phyloP scores from a whole-genome alignment of 2,329 filamentous ascomycete species.

The Berkeleyomyces rouxiae region DNA sequence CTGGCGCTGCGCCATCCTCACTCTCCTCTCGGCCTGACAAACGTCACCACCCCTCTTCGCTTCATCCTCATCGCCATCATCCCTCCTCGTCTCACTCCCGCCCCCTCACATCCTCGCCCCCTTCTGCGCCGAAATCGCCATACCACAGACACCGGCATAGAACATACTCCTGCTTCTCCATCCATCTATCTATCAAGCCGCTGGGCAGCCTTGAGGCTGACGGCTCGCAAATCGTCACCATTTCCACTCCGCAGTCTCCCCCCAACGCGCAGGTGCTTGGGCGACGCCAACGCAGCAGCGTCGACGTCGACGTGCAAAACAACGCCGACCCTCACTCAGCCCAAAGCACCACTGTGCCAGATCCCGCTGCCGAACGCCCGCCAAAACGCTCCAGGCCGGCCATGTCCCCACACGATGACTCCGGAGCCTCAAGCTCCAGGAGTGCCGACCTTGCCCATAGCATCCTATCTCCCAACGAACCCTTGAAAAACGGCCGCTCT shows the following conservation, averaged over 20 bases:
- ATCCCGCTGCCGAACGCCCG: constrained; percentile 1
- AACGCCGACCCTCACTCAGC: not conserved
- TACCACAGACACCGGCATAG: not conserved
- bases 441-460: not conserved
- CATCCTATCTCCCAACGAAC: not conserved
- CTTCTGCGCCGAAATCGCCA: not conserved
- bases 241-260: constrained; percentile 2
- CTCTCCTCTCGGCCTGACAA: not conserved
- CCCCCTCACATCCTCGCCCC: not conserved
- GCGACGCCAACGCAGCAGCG: constrained; percentile 9
- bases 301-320: not conserved
- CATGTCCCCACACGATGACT: not conserved
- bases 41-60: not conserved
- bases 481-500: not conserved
- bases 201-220: constrained; percentile 9
- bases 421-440: not conserved
- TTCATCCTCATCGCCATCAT: not conserved
- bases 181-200: constrained; percentile 1
- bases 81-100: not conserved
- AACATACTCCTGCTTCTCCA: not conserved
- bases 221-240: constrained; percentile 3
- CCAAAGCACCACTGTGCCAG: not conserved
- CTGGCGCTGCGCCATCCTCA: not conserved
- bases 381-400: constrained; percentile 1
- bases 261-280: constrained; percentile 7